Base-by-base conservation (phyloP, 2,329 filamentous ascomycete species). In the Ceratocystis ficicola region DNA sequence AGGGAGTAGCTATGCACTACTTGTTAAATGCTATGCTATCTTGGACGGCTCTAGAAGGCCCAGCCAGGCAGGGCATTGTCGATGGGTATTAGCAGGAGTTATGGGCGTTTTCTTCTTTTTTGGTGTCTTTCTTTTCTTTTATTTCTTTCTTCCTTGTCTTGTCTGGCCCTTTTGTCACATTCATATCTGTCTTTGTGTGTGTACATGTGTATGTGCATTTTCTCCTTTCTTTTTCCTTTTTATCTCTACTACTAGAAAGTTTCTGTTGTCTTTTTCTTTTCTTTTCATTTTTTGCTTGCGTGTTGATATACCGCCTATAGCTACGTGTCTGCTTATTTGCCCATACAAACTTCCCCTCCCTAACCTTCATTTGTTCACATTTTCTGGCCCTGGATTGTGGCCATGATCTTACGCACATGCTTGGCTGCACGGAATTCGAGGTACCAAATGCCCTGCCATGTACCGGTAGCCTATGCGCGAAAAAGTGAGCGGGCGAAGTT, bases 391-490 rank as follows among this genome's bases (percentile, higher is more conserved):
- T 97, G 92, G 69, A 97, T 95, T 1, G 94, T 97, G 65, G 93
- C 93, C 69, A 99, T 86, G 12, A 97, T 83, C 73, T 85, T 88
- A 72, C 94, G 83, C 69, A 84, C 80, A 76, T 96, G 92, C 76
- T 84, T 90, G 70, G 79, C 79, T 8, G 80, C 82, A 66, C 93
- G 82, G 74, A 97, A 97, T 76, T 97, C 94, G 69, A 96, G 77
- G 75, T 95, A 95, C 89, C 90, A 97, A 68, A 97, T 93, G 0
- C 94, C 85, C 72, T 94, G 89, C 89, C 89, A 93, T 3, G 84
- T 87, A 25, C 85, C 85, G 12, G 82, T 83, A 25, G 81, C 81
- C 80, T 83, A 64, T 57, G 36, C 32, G 6, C 3, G 32, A 15
- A 8, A 25, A 55, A 55, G 15, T 15, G 52, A 63, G 48, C 65